Evolutionary conservation across 1,139 yeast genomes (phyloP).

Genomic region (Saccharomyces hybrid): DNA sequence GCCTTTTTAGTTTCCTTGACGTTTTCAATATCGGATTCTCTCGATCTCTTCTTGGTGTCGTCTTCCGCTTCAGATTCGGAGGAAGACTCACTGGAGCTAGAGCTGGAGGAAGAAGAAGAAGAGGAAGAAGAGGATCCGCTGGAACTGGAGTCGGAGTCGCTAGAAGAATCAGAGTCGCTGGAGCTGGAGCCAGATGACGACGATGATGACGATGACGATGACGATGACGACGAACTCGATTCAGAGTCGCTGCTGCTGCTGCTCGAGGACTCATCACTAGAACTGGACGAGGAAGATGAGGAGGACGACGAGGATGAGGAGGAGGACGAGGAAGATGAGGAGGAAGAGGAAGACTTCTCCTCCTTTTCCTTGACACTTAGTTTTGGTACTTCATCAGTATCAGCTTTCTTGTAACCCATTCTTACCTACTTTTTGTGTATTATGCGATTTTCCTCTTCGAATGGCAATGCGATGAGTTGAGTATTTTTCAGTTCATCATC

Average conservation of each 20-base stretch:
- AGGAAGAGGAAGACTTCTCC: conserved; percentile 6
- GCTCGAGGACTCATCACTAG: conserved; percentile 8
- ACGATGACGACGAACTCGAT: conserved; percentile 10
- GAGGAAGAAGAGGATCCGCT: not conserved
- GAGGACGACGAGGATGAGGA: conserved; percentile 8
- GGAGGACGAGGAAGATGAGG: not conserved
- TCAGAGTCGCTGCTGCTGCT: conserved; percentile 5
- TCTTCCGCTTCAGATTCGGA: conserved; percentile 9
- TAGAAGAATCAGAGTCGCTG: not conserved
- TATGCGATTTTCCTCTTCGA: not conserved
- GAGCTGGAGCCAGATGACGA: conserved; percentile 9
- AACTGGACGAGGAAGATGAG: conserved; percentile 10
- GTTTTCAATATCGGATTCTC: conserved; percentile 2
- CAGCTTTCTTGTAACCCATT: conserved; percentile 16
- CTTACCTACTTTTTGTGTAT: not conserved
- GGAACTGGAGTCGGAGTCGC: not conserved
- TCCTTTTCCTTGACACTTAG: conserved; percentile 24
- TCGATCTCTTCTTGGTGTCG: conserved; percentile 3
- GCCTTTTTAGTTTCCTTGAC: not conserved
- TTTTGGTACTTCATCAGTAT: conserved; percentile 22
- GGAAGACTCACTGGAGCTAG: conserved; percentile 4
- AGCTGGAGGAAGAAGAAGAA: conserved; percentile 6
- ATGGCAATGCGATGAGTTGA: not conserved
- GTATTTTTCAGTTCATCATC: not conserved
- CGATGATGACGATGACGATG: conserved; percentile 1